These are phyloP conservation scores for Fusarium sp. DNA, from an alignment of 2,329 filamentous ascomycete genomes.

Conservation along the genomic window DNA sequence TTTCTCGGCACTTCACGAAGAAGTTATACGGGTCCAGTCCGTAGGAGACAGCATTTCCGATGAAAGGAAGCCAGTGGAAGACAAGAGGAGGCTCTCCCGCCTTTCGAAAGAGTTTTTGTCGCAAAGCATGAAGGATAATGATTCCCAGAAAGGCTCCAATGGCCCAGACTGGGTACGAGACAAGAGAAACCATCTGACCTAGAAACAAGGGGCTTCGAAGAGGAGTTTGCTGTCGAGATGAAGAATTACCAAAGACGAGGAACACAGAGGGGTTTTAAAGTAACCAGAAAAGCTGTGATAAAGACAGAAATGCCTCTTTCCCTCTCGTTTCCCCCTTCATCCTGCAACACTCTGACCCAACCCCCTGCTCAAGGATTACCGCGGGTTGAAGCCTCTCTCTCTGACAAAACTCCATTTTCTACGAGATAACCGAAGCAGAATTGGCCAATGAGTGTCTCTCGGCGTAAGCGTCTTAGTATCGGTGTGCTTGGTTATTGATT, in stretches of 20 bases:
- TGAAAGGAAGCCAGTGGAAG: conserved; percentile 71
- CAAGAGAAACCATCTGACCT: conserved; percentile 9
- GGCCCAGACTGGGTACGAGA: conserved; percentile 20
- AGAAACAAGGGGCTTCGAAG: background rate
- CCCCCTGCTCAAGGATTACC: conserved; percentile 6
- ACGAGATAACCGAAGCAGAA: background rate
- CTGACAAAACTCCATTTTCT: conserved; percentile 2
- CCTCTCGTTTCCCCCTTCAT: background rate
- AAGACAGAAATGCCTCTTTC: background rate
- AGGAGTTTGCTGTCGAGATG: background rate
- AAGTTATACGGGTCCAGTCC: conserved; percentile 78
- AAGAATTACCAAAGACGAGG: background rate
- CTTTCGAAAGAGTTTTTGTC: conserved; percentile 33
- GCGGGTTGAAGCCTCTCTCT: background rate
- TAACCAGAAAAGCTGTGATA: background rate
- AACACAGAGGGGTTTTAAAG: conserved; percentile 14
- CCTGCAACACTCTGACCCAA: no score
- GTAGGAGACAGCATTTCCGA: conserved; percentile 79
- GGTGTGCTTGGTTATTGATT: background rate
- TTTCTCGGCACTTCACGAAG: conserved; percentile 72
- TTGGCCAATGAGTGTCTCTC: conserved; percentile 5
- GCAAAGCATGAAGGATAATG: conserved; percentile 21
- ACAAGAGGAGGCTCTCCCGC: conserved; percentile 61
- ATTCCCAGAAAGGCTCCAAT: conserved; percentile 5
- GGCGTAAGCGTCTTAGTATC: background rate